Evolutionary conservation across 2,329 filamentous ascomycete genomes (phyloP).

Genomic region (Colletotrichum truncatum): DNA sequence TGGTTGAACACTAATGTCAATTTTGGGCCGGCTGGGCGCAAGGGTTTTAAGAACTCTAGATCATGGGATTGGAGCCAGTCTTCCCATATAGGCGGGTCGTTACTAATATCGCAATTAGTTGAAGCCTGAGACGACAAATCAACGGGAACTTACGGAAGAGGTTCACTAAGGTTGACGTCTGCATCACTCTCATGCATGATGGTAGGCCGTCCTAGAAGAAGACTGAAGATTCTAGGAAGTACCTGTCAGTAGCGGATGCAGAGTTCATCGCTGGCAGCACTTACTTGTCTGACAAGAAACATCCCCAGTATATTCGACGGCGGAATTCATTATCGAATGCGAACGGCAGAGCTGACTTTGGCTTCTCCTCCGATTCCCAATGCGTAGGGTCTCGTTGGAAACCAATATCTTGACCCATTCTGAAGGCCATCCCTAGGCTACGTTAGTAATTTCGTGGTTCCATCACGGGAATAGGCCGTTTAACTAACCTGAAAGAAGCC

Average conservation of each 20-base stretch:
- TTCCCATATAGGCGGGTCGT: conserved; percentile 11
- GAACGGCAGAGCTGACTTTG: conserved; percentile 23
- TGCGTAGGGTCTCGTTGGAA: conserved; percentile 38
- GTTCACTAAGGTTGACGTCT: conserved; percentile 25
- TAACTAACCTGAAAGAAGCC: conserved; percentile 30
- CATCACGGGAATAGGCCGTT: conserved; percentile 17
- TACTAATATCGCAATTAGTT: not conserved
- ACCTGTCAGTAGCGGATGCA: no score
- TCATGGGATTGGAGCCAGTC: conserved; percentile 26
- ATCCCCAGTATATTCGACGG: conserved; percentile 41
- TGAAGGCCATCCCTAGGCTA: conserved; percentile 39
- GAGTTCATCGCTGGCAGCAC: not conserved
- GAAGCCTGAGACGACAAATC: accelerated
- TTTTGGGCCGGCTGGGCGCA: conserved; percentile 32
- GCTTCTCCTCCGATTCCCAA: conserved; percentile 32
- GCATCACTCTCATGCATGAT: conserved; percentile 27
- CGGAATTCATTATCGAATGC: conserved; percentile 36
- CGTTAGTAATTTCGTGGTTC: not conserved
- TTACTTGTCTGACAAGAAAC: conserved; percentile 38
- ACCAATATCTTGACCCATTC: conserved; percentile 41
- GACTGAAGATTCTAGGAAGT: conserved; percentile 28
- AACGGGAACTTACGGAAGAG: not conserved
- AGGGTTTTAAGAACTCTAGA: conserved; percentile 30
- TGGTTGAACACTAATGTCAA: conserved; percentile 32
- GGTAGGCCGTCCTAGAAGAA: conserved; percentile 29